Base-by-base conservation (phyloP, 257 asterid species). In the Paraleonurus japonicus region DNA sequence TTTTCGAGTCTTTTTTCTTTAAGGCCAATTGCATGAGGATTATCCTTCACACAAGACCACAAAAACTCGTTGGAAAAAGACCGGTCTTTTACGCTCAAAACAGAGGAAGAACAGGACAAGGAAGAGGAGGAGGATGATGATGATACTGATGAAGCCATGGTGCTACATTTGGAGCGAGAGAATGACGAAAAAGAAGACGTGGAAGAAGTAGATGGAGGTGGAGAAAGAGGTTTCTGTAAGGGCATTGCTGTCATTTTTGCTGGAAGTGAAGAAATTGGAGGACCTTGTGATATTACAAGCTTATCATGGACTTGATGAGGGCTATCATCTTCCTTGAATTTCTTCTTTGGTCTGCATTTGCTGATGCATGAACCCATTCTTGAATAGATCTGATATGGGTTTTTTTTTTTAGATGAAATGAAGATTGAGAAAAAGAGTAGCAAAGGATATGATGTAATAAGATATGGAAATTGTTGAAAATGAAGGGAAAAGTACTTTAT, bases 351-450 rank as follows among this genome's bases (percentile, higher is more conserved):
- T 24, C 27, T 86, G 83, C 93, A 86, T 81, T 90, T 88, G 82
- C 97, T 88, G 65, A 90, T 81, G 92, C 97, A 90, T 81, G 92
- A 81, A 20, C 97, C 97, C 97, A 90, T 90, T 74, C 74, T 61
- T 20, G n/a, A 32, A 23, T 4, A 26, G 5, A 8, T 70, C 20
- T 32, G 65, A 43, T 9, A 13, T 7, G 30, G 61, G 35, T 3
- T 6, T 37, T 35, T 64, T 35, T n/a, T 55, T 48, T n/a, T 16
- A n/a, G 66, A 64, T 24, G 33, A 58, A 54, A 7, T 20, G 67
- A 32, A 2, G 2, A 12, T 24, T 2, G 9, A 17, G 17, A 41
- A 53, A 78, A 54, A 75, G 81, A 39, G 51, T 43, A 39, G n/a
- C 9, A 39, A 3, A 39, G n/a, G 12, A 7, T 2, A 57, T 60